phyloP scores from a whole-genome alignment of 2,329 filamentous ascomycete genomes.

The Cladosporium sp. region DNA sequence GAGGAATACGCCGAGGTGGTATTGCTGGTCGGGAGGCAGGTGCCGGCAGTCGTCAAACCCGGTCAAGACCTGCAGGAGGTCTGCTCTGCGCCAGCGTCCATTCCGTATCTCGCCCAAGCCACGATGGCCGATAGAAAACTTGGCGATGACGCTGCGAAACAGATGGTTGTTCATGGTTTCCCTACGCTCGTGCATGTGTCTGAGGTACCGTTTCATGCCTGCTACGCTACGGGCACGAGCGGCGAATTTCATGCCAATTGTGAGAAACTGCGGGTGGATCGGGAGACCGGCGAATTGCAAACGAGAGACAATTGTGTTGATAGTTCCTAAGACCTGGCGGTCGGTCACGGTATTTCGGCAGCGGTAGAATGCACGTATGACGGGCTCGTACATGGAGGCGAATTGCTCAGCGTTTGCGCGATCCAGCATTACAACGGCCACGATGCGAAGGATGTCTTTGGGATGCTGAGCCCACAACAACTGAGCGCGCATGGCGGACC shows the following conservation, averaged over 20 bases:
- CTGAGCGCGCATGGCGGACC: conserved; percentile 26
- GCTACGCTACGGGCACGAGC: conserved; percentile 26
- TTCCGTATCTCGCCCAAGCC: conserved; percentile 35
- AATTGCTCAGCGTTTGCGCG: conserved; percentile 19
- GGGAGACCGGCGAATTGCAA: conserved; percentile 22
- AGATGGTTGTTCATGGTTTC: conserved; percentile 22
- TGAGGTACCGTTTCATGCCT: conserved; percentile 31
- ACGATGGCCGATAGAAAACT: conserved; percentile 33
- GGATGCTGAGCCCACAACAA: conserved; percentile 27
- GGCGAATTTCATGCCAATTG: conserved; percentile 31
- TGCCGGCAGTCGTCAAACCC: conserved; percentile 29
- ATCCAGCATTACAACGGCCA: conserved; percentile 28
- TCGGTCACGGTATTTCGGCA: conserved; percentile 28
- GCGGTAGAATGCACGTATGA: conserved; percentile 32
- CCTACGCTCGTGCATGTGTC: conserved; percentile 17
- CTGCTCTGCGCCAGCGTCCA: conserved; percentile 30
- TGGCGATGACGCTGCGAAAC: conserved; percentile 33
- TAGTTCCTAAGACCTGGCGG: conserved; percentile 21
- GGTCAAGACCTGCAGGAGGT: conserved; percentile 32
- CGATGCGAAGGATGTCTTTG: conserved; percentile 26
- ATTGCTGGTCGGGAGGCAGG: conserved; percentile 25
- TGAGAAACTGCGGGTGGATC: conserved; percentile 20
- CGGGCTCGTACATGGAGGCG: conserved; percentile 20
- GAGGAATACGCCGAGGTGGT: conserved; percentile 30
- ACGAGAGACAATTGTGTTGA: conserved; percentile 26